phyloP scores from a whole-genome alignment of 106 monocot genomes.

The Gastrodia elata region DNA sequence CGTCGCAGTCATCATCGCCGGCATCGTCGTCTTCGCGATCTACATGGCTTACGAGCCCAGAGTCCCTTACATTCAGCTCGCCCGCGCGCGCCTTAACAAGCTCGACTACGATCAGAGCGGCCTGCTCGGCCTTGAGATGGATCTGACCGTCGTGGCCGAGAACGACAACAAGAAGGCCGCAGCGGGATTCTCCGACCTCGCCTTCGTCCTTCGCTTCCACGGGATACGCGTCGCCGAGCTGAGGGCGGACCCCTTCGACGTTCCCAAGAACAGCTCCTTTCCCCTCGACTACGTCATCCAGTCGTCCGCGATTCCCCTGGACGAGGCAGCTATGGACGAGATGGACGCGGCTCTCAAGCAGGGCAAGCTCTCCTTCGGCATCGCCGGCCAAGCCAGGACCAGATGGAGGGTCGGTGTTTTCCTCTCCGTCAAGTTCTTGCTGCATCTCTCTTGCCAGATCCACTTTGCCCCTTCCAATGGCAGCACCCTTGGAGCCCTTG shows the following conservation, averaged over 20 bases:
- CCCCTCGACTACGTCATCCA: conserved; percentile 39
- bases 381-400: conserved; percentile 52
- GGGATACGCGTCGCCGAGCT: conserved; percentile 36
- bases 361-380: conserved; percentile 29
- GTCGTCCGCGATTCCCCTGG: conserved; percentile 40
- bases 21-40: conserved; percentile 38
- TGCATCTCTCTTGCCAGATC: conserved; percentile 43
- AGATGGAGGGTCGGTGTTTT: conserved; percentile 58
- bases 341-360: conserved; percentile 46
- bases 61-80: conserved; percentile 43
- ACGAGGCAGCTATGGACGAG: conserved; percentile 28
- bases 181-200: conserved; percentile 33
- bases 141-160: conserved; percentile 31
- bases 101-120: conserved; percentile 62
- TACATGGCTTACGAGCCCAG: conserved; percentile 65
- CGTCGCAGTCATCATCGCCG: conserved; percentile 46
- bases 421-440: conserved; percentile 27
- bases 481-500: conserved; percentile 23
- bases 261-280: conserved; percentile 41
- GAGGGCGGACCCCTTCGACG: conserved; percentile 30
- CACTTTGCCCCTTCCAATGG: conserved; percentile 44
- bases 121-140: conserved; percentile 28
- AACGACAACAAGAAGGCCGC: conserved; percentile 48
- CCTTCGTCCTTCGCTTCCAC: conserved; percentile 36
- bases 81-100: conserved; percentile 30